These are phyloP conservation scores for Pelargonium myrrhifolium DNA, from an alignment of 441 rosid species.

Conservation along the genomic window DNA sequence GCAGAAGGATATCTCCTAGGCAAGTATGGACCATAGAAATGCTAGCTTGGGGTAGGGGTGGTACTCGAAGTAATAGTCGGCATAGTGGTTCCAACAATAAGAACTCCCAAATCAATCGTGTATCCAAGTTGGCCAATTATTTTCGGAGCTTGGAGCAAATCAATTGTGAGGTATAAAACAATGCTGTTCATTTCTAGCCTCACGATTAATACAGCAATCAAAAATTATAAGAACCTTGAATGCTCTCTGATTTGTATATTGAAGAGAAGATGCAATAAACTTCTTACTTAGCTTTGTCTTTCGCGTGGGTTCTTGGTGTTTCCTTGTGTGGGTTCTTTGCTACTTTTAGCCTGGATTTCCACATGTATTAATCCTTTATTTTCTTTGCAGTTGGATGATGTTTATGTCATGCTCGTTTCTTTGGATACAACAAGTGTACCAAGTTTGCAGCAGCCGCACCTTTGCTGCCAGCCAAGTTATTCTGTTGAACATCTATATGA, in stretches of 20 bases:
- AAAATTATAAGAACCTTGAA: no score
- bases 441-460: conserved; percentile 46
- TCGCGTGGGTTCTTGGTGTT: background rate
- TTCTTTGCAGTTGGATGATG: background rate
- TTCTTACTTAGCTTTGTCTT: background rate
- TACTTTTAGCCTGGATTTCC: background rate
- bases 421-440: conserved; percentile 32
- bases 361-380: no score
- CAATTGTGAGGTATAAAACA: conserved; percentile 38
- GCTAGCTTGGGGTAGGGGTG: conserved; percentile 74
- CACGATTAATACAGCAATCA: background rate
- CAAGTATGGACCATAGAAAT: conserved; percentile 48
- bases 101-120: conserved; percentile 39
- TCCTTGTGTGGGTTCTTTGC: background rate
- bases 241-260: conserved; percentile 9
- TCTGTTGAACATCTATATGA: conserved; percentile 48
- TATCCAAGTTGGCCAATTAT: conserved; percentile 46
- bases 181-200: conserved; percentile 9
- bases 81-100: conserved; percentile 38
- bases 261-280: conserved; percentile 10
- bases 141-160: conserved; percentile 46
- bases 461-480: conserved; percentile 42
- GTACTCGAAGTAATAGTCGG: conserved; percentile 57
- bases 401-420: conserved; percentile 35
- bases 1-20: conserved; percentile 45